Evolutionary conservation across 2,329 filamentous ascomycete genomes (phyloP), one percentile per base, ranked within the genome.

Genomic region (Fusarium heterosporum): DNA sequence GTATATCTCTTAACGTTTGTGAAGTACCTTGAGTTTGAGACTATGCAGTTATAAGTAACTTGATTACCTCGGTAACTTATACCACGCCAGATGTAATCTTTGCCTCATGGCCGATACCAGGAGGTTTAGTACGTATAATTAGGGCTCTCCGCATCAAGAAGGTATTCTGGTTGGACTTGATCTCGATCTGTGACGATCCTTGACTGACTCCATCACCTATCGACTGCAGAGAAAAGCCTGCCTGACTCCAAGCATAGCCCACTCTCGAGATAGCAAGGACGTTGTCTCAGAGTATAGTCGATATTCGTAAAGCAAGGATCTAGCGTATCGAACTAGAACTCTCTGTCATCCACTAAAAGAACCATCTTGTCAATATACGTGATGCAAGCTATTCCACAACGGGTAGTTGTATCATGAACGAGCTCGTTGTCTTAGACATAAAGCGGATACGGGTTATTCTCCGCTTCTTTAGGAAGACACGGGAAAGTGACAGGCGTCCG

Each of bases 311-410:
- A 38, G 12, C 36, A 11, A 48, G n/a, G 17, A 13, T 26, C 14
- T 28, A 13, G 9, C 16, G 14, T 16, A 8, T 14, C 28, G 32
- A 16, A 26, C 30, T n/a, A 25, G 52, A 50, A 40, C 48, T 9
- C 17, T 30, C 38, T 19, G 16, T 16, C 16, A 26, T 12, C 8
- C 17, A n/a, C 36, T 6, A 12, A 25, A 19, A 11, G n/a, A 38
- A 6, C 14, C 13, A 4, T 26, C 29, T 28, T 12, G 39, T n/a
- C 17, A 9, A 32, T 16, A 19, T 54, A 30, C 28, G 39, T 32
- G 30, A 43, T 57, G 38, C 54, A 57, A 22, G 26, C 38, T 17
- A 25, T 43, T 54, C 26, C 39, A 43, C 11, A 54, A 56, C 29
- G 7, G 25, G 47, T 11, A 50, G 32, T 19, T 17, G 3, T 25